Base-by-base conservation (phyloP, 2,329 filamentous ascomycete species). In the Immersiporthe knoxdaviesiana region DNA sequence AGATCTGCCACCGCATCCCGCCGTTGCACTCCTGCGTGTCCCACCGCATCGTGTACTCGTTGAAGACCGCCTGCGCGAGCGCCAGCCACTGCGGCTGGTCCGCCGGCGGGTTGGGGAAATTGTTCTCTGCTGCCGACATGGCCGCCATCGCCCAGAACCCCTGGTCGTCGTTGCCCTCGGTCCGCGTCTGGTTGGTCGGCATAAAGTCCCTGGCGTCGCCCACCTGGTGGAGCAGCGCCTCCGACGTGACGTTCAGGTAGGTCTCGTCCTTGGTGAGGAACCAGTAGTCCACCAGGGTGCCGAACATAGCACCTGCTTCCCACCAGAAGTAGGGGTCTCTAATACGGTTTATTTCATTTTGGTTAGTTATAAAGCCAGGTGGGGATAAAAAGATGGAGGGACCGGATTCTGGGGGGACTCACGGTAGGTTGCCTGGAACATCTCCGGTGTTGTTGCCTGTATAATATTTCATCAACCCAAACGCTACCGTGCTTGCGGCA, bases 121-220 rank as follows among this genome's bases (percentile, higher is more conserved):
- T 89, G 74, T 90, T 87, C 79, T 97, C 93, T 50, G 91, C 90
- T 2, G 93, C 93, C 12, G 87, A 86, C 84, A 97, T 91, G 70
- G 90, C 91, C 1, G 92, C 88, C 83, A 96, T 86, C n/a, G 87
- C 92, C 93, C 93, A 97, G 80, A 96, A 95, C 7, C 91, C 90
- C 78, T 93, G 91, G 74, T 93, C 91, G 72, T 93, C 91, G 79
- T 92, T 93, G 72, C 90, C 90, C 71, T 85, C 79, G 1, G 84
- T 85, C 62, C 81, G 78, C 8, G 87, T 89, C 77, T 90, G 88
- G 78, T 90, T 91, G n/a, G 78, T 75, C 3, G 90, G 90, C 88
- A 91, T 90, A 76, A 84, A 91, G 76, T 91, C 87, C 16, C 77
- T 75, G 71, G 87, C 83, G n/a, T 84, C 79, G 52, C 88, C 87